Base-by-base conservation (phyloP, 2,329 filamentous ascomycete genomes). In the Penicillium sp. region DNA sequence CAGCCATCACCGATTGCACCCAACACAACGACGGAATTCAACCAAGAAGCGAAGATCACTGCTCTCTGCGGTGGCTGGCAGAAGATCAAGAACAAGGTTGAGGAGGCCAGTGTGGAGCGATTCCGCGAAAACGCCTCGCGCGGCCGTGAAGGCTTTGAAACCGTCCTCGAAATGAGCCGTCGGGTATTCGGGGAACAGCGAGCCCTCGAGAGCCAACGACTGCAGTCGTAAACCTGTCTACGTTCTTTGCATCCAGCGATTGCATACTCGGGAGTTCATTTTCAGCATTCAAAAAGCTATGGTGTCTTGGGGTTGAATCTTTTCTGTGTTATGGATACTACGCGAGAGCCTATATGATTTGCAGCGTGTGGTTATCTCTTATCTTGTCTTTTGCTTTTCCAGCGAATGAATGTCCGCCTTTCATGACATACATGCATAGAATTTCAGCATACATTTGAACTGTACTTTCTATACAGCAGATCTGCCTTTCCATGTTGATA, bases 41-140 rank as follows among this genome's bases (percentile, higher is more conserved):
- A 82, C 39, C 93, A 98, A 74, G 84, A 89, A 51, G 93, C 93
- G 31, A 83, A 90, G 71, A 91, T 98, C 65, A 95, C 90, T 1
- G 93, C 93, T 0, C 76, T 97, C 8, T 95, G 89, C 69, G 91
- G 93, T 57, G 93, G 93, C 52, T 98, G 93, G 90, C 88, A 96
- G 73, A 89, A 89, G 66, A 89, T 97, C 67, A 93, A 89, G 77
- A 95, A 93, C 72, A 88, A 85, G 67, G 94, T 98, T 60, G 93
- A 98, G 74, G 89, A 97, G 60, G 84, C 87, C 42, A 86, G 89
- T 34, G 86, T 97, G 36, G 86, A 86, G 55, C 77, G 89, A 44
- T 98, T 98, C 74, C 80, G 82, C 58, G 89, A 98, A 70, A 98
- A 98, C 64, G 91, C 93, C 20, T 77, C 78, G 58, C 90, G 88